Base-by-base conservation (phyloP, 805 yeast genomes). In the Yarrowia sp. region DNA sequence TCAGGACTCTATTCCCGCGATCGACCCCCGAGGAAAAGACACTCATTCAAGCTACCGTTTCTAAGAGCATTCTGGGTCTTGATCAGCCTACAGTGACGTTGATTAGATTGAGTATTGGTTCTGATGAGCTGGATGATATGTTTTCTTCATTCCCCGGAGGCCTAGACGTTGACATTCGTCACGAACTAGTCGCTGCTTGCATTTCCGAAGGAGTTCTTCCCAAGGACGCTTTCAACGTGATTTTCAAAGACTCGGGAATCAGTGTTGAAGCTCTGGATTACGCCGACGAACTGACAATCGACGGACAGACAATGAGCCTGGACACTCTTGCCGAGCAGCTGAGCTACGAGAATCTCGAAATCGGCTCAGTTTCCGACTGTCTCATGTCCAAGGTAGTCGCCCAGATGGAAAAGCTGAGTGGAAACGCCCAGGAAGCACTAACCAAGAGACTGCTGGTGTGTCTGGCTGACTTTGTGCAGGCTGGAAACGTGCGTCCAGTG, bases 331-430 rank as follows among this genome's bases (percentile, higher is more conserved):
- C 75, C 4, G 59, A 67, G 15, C 68, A 45, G 36, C 68, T 72
- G 12, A 48, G 70, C 3, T 63, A 81, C 45, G 79, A 80, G 9
- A 80, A 83, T 67, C 83, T 84, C 16, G 88, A 85, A 69, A 82
- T 83, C 71, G 80, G 80, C 1, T 76, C 85, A 0, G 76, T 82
- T 38, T 84, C 88, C 56, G 87, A 84, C 69, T 85, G 91, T 9
- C 81, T 84, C 63, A 74, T 89, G 75, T 68, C 82, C 70, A 81
- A 83, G 73, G 77, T 89, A 78, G 69, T 90, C 70, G 73, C 76
- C 69, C 72, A 82, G 75, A 79, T 89, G 78, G 77, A 79, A 16
- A 77, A 77, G 70, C 74, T 86, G 77, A 77, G 87, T 71, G 79
- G 84, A 63, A 72, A 83, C 65, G 75, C 83, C 74, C 82, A 85